Conservation (phyloP, 352 stramenopile genomes). For the Blastocystis sp. region DNA sequence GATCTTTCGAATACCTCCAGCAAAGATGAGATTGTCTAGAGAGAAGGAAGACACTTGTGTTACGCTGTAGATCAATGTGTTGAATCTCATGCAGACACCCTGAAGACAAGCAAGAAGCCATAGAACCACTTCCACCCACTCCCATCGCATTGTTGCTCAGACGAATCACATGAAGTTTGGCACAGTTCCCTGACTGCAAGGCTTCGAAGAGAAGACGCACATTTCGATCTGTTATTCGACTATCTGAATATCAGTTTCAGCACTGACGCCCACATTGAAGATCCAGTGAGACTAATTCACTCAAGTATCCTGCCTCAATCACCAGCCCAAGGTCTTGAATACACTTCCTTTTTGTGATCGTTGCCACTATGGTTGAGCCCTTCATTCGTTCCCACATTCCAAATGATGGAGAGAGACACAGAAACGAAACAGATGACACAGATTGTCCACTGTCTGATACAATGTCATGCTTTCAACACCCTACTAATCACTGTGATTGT, state of each 20-base stretch:
- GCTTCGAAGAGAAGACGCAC: not conserved
- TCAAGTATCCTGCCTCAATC: not conserved
- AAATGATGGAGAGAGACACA: slow-evolving; percentile 17
- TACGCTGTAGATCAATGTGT: slow-evolving; percentile 26
- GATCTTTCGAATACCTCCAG: slow-evolving; percentile 20
- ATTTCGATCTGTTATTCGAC: slow-evolving; percentile 38
- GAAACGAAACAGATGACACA: slow-evolving; percentile 25
- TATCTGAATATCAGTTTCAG: not conserved
- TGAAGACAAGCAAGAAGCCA: not conserved
- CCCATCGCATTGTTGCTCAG: slow-evolving; percentile 55
- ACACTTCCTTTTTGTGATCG: not conserved
- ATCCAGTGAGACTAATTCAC: slow-evolving; percentile 4
- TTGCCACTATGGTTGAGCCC: not conserved
- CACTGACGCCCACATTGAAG: not conserved
- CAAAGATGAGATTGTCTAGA: slow-evolving; percentile 55
- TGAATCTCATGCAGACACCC: not conserved
- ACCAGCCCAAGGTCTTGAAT: not conserved
- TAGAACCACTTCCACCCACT: not conserved
- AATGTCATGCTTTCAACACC: not conserved
- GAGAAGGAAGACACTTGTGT: not conserved
- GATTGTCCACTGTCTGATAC: slow-evolving; percentile 22
- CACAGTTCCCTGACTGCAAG: not conserved
- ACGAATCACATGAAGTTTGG: not conserved
- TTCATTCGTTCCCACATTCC: not conserved
- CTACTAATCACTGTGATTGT: not conserved